These are phyloP conservation scores for Rhynchosporium agropyri DNA, from an alignment of 2,329 filamentous ascomycete species.

Conservation along the genomic window DNA sequence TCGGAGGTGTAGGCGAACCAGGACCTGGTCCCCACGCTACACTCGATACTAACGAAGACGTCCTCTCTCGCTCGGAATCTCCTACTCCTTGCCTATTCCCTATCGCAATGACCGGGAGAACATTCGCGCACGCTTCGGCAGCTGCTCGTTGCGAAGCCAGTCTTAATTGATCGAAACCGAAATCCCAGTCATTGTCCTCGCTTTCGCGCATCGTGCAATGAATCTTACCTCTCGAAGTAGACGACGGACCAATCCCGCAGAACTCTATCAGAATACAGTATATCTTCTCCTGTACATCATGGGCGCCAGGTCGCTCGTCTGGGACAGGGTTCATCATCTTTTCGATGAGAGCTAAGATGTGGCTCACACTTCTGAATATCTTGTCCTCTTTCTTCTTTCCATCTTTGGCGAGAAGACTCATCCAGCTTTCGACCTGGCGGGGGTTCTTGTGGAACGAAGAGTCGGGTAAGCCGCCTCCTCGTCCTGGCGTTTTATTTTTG, in stretches of 20 bases:
- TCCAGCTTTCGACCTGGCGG: conserved; percentile 70
- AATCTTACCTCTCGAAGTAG: conserved; percentile 26
- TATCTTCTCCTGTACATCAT: conserved; percentile 55
- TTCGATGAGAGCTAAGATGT: conserved; percentile 55
- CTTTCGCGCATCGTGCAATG: conserved; percentile 33
- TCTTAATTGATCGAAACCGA: conserved; percentile 38
- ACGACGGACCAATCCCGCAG: conserved; percentile 30
- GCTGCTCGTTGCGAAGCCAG: conserved; percentile 39
- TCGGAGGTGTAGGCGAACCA: conserved; percentile 13
- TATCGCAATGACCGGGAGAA: conserved; percentile 26
- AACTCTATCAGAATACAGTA: conserved; percentile 53
- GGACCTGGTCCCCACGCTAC: conserved; percentile 17
- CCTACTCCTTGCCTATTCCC: conserved; percentile 28
- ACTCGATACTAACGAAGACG: conserved; percentile 21
- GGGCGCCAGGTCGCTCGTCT: conserved; percentile 54
- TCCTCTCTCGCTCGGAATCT: conserved; percentile 35
- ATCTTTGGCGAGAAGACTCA: conserved; percentile 62
- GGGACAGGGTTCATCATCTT: conserved; percentile 58
- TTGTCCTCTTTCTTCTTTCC: conserved; percentile 50
- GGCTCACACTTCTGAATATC: conserved; percentile 54
- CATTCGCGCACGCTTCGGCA: conserved; percentile 39
- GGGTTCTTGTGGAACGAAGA: conserved; percentile 74
- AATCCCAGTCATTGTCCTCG: conserved; percentile 32
- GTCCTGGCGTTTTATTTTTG: conserved; percentile 57
- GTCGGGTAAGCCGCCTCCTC: conserved; percentile 62